Base-by-base conservation (phyloP, 257 asterid species). In the Solanum stenotomum region DNA sequence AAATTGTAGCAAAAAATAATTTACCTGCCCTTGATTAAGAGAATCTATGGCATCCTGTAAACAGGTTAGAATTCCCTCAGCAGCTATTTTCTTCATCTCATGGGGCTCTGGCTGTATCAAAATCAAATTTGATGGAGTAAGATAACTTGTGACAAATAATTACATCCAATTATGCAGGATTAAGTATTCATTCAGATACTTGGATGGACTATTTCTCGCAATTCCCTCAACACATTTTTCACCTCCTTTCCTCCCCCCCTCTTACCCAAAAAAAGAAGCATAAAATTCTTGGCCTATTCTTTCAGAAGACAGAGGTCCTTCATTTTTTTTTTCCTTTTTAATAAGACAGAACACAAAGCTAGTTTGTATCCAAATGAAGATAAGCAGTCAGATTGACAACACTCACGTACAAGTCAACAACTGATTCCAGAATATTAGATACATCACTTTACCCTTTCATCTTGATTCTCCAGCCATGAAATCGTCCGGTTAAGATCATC, bases 41-140 rank as follows among this genome's bases (percentile, higher is more conserved):
- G 96, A 89, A 89, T 95, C 96, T 90, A 96, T 92, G 87, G 98
- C 93, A 86, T 95, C 99, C 91, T 95, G 98, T 90, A 96, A 89
- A 90, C 98, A 96, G 83, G 98, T 94, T 37, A 97, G 91, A 90
- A 95, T 95, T 89, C 99, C 99, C 92, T 94, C 98, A 52, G 96
- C 93, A 84, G 99, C 99, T 90, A 97, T 90, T 89, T 93, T 94
- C 91, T 92, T 91, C 87, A 94, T 95, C 88, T 96, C 98, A 79
- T 89, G 88, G 61, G 92, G 92, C 87, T 93, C 98, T 67, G 99
- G 99, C 99, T 97, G 95, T 78, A 92, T 59, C 49, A 86, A 81
- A 85, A 22, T 74, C 33, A 81, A 61, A 86, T 33, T 68, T 85
- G 35, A 79, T 78, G 85, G 90, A 56, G 49, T 52, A 15, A 71